These are phyloP conservation scores for Rhodotorula glutinis DNA, from an alignment of 1,284 basidiomycete species.

Conservation along the genomic window DNA sequence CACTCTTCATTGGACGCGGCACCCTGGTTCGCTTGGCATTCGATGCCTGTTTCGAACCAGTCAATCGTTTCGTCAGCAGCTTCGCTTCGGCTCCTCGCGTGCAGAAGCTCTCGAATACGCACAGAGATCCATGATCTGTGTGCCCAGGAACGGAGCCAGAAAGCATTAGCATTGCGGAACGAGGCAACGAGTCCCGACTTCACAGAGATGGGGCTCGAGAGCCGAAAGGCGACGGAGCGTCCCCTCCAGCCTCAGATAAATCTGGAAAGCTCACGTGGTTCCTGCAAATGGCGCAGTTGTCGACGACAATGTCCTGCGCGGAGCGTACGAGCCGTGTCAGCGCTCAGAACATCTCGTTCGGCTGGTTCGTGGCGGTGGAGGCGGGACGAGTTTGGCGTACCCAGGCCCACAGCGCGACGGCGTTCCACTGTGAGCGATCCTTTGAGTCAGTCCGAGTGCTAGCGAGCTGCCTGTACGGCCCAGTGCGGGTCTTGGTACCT, in stretches of 20 bases:
- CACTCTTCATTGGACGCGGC: constrained; percentile 95
- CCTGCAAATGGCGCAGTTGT: constrained; percentile 61
- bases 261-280: constrained; percentile 18
- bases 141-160: too few relatives aligned
- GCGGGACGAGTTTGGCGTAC: constrained; percentile 53
- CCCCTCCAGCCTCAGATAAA: too few relatives aligned
- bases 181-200: too few relatives aligned
- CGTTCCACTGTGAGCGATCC: constrained; percentile 72
- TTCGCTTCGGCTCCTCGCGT: neutral
- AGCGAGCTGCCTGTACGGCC: neutral
- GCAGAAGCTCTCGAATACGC: constrained; percentile 46
- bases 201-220: too few relatives aligned
- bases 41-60: constrained; percentile 69
- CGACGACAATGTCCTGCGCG: constrained; percentile 78
- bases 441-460: neutral
- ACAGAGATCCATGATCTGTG: constrained; percentile 99
- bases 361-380: constrained; percentile 6
- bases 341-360: too few relatives aligned
- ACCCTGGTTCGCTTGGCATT: constrained; percentile 98
- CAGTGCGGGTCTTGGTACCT: constrained; percentile 56
- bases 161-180: too few relatives aligned
- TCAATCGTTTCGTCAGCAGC: neutral
- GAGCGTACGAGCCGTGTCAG: neutral
- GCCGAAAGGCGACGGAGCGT: neutral
- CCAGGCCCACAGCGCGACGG: constrained; percentile 94